Base-by-base conservation (phyloP, 108 stramenopile species). In the Chaetoceros tenuissimus region DNA sequence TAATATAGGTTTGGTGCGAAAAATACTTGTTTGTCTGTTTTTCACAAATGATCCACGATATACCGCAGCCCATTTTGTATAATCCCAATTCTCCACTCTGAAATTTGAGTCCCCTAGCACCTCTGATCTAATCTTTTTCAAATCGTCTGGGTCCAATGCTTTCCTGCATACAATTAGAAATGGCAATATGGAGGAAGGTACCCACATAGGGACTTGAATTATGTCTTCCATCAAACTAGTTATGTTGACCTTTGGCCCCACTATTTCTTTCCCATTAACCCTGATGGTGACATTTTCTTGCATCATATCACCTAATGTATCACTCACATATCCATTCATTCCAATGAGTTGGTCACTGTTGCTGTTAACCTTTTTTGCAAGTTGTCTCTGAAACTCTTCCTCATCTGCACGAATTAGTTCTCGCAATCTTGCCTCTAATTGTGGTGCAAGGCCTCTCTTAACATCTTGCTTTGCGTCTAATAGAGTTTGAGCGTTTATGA, bases 191-290 rank as follows among this genome's bases (percentile, higher is more conserved):
- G 78, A 57, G 3, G 68, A 56, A 22, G 84, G 87, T 1, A 89
- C 46, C 87, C 87, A 89, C 28, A 67, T 10, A 3, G 87, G 84
- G 23, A 81, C 65, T 44, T 78, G 60, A n/a, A 72, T 48, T 0
- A 81, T 52, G 24, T 66, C 46, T 30, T 74, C 67, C 60, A 74
- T 71, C 23, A 55, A 22, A 2, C 40, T 3, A 31, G 48, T 52
- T 17, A 46, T 46, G 24, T 64, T 63, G 51, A 62, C 3, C 48
- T 63, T 34, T 22, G 26, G 27, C 18, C 21, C 10, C 28, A 26
- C 0, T 27, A 22, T 3, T 25, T 8, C 1, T 8, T 3, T 45
- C 55, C 23, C 45, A 44, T 63, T 48, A 0, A 21, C 50, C 45
- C 63, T 50, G n/a, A 67, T 45, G 28, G 63, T 53, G 21, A 27